Conservation (phyloP, 2,329 filamentous ascomycete genomes). For the Lachnellula occidentalis region DNA sequence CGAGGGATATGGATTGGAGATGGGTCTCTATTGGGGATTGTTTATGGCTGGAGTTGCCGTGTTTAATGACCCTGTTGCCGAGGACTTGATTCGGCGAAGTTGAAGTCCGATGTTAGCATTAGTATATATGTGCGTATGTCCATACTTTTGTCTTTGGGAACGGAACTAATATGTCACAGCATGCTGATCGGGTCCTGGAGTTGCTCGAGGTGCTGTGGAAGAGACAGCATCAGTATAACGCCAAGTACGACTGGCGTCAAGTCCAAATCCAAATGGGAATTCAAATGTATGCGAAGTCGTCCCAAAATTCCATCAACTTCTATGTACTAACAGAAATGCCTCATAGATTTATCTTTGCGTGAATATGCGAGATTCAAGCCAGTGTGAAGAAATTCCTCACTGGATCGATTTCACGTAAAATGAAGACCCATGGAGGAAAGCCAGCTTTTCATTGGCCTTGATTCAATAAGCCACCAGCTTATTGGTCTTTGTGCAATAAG, state of each 20-base stretch:
- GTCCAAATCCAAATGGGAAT: conserved; percentile 29
- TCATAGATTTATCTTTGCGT: conserved; percentile 22
- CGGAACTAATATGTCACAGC: conserved; percentile 15
- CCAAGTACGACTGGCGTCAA: conserved; percentile 28
- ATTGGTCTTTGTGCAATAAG: not conserved
- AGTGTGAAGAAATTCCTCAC: too few relatives aligned
- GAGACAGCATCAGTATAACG: conserved; percentile 26
- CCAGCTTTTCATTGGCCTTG: not conserved
- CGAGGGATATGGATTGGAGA: conserved; percentile 28
- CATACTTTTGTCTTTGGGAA: not conserved
- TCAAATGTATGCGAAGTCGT: conserved; percentile 19
- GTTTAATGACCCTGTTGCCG: conserved; percentile 24
- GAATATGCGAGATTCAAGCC: not conserved
- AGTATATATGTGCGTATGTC: conserved; percentile 26
- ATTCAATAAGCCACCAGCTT: not conserved
- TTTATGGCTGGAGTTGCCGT: conserved; percentile 28
- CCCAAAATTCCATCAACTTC: not conserved
- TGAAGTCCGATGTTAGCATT: conserved; percentile 24
- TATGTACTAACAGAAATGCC: not conserved
- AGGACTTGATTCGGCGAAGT: conserved; percentile 23
- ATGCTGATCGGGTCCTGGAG: conserved; percentile 27
- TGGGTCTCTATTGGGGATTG: conserved; percentile 29
- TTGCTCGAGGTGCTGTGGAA: conserved; percentile 29
- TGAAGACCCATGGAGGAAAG: too few relatives aligned
- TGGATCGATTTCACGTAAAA: too few relatives aligned